Percentiles rank a stretch among this genome's conserved stretches.
These are phyloP conservation scores for Bauhinia variegata DNA, from an alignment of 306 rosid species.

Conservation along the genomic window DNA sequence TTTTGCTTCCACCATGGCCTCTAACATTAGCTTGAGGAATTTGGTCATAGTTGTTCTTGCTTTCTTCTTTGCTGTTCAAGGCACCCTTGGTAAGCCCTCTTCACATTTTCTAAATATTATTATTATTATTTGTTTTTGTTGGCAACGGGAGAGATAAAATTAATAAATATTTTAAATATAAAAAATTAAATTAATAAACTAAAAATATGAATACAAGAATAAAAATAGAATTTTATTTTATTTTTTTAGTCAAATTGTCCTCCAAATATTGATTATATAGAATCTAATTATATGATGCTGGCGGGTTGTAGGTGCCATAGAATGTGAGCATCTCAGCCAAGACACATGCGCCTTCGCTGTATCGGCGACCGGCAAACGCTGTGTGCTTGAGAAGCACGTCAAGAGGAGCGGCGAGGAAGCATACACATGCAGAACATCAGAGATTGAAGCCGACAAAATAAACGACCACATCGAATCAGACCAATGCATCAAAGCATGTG, in stretches of 20 bases:
- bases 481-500: conserved; percentile 67
- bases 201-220: too few relatives aligned
- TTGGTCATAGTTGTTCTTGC: conserved; percentile 44
- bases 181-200: too few relatives aligned
- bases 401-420: conserved; percentile 68
- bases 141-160: too few relatives aligned
- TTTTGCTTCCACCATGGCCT: conserved; percentile 44
- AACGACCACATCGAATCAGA: conserved; percentile 68
- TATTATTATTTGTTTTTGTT: background rate
- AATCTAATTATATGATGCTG: background rate
- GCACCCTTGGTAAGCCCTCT: conserved; percentile 56
- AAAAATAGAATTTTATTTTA: too few relatives aligned
- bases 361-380: conserved; percentile 65
- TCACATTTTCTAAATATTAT: background rate
- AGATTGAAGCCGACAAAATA: conserved; percentile 69
- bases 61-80: conserved; percentile 46
- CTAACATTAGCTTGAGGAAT: conserved; percentile 43
- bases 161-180: too few relatives aligned
- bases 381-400: conserved; percentile 76
- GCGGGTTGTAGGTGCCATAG: conserved; percentile 45
- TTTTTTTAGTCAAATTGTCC: too few relatives aligned
- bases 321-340: conserved; percentile 62
- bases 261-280: too few relatives aligned
- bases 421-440: conserved; percentile 72
- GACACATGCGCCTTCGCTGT: conserved; percentile 74